Percentiles rank a stretch among this genome's conserved stretches.
These are phyloP conservation scores for Rhazya stricta DNA, from an alignment of 257 asterid genomes.

Conservation along the genomic window DNA sequence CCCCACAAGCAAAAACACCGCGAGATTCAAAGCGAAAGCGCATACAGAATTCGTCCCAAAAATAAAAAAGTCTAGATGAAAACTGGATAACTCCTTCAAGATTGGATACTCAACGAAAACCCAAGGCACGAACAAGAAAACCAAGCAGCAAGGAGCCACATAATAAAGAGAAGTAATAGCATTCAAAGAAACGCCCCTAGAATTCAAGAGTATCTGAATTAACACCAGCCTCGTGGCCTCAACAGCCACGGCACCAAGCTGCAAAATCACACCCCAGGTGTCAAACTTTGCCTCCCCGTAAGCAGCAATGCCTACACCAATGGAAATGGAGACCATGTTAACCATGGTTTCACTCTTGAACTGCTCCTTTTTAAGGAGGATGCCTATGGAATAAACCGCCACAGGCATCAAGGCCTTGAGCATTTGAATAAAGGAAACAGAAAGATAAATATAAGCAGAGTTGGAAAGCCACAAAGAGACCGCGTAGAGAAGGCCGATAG, in stretches of 20 bases:
- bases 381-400: conserved; percentile 9
- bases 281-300: conserved; percentile 13
- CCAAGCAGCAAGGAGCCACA: conserved; percentile 15
- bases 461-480: conserved; percentile 8
- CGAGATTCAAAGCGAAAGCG: conserved; percentile 26
- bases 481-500: conserved; percentile 5
- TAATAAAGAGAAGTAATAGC: conserved; percentile 14
- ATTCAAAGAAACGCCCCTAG: conserved; percentile 8
- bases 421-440: conserved; percentile 17
- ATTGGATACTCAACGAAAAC: conserved; percentile 19
- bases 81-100: conserved; percentile 15
- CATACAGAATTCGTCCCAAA: conserved; percentile 27
- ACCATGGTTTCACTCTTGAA: conserved; percentile 6
- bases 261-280: conserved; percentile 9
- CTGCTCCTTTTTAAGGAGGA: neutral
- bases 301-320: conserved; percentile 11
- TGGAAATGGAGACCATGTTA: conserved; percentile 4
- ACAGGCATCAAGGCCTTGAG: conserved; percentile 16
- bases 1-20: conserved; percentile 26
- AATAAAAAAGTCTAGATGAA: conserved; percentile 17
- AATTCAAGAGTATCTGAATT: conserved; percentile 13
- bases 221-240: conserved; percentile 13
- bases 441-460: conserved; percentile 9
- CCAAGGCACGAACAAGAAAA: conserved; percentile 12
- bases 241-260: conserved; percentile 11